Evolutionary conservation across 345 rosid genomes (phyloP).

Genomic region (Gossypium stocksii): DNA sequence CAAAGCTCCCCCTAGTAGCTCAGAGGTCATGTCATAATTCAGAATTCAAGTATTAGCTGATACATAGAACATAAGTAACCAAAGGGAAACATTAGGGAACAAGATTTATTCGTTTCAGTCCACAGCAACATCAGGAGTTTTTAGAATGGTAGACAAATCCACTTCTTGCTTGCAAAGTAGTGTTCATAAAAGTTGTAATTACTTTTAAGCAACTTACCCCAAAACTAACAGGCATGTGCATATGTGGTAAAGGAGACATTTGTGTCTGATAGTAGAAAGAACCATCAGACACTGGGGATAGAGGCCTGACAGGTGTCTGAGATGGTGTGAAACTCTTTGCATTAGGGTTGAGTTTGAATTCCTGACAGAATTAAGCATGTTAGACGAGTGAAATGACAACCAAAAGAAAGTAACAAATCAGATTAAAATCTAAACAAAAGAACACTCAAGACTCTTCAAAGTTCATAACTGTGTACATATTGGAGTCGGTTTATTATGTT

Average conservation of each 20-base stretch:
- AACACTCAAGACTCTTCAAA: neutral
- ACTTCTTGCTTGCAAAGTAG: neutral
- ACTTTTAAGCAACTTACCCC: slow-evolving; percentile 47
- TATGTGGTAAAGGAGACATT: slow-evolving; percentile 45
- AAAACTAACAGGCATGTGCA: slow-evolving; percentile 67
- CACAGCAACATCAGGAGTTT: neutral
- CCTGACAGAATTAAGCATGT: slow-evolving; percentile 42
- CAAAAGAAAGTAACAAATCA: neutral
- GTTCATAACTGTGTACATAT: neutral
- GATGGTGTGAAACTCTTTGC: slow-evolving; percentile 81
- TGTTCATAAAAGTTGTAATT: neutral
- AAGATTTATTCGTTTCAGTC: neutral
- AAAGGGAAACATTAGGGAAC: neutral
- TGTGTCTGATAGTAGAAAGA: slow-evolving; percentile 60
- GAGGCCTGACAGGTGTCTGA: slow-evolving; percentile 51
- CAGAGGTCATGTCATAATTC: slow-evolving; percentile 1
- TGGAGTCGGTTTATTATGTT: neutral
- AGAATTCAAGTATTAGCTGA: neutral
- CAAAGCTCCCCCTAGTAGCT: neutral
- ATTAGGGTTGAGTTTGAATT: slow-evolving; percentile 89
- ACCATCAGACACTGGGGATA: slow-evolving; percentile 56
- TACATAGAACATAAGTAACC: neutral
- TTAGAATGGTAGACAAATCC: neutral
- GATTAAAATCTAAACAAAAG: neutral
- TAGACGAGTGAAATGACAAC: neutral